Evolutionary conservation across 176 grass and related monocot species (phyloP).

Genomic region (Eleusine indica): DNA sequence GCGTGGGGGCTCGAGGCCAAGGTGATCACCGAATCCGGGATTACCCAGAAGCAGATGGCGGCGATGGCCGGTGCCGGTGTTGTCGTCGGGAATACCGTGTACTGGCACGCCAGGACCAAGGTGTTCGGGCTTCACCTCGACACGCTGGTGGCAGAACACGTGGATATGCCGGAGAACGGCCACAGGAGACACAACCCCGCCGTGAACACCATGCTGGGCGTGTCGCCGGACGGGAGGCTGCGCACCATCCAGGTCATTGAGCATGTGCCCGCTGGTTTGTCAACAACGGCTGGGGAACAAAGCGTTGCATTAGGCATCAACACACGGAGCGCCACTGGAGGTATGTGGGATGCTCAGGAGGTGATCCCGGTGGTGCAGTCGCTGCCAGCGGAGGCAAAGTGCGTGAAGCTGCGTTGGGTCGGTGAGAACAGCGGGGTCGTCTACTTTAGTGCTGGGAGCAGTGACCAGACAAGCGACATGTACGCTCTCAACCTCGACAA

Average conservation of each 20-base stretch:
- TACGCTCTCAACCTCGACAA: not conserved
- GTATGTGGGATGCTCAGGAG: not conserved
- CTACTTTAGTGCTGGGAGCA: not conserved
- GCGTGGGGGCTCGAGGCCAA: not conserved
- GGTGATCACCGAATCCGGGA: not conserved
- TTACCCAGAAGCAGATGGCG: not conserved
- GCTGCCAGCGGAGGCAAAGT: not conserved
- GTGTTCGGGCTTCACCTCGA: not conserved
- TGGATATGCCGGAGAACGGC: not conserved
- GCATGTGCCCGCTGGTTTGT: not conserved
- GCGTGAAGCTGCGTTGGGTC: not conserved
- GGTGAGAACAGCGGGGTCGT: constrained; percentile 19
- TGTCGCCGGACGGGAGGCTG: constrained; percentile 17
- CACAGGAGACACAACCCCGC: too few relatives aligned
- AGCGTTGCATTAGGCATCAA: not conserved
- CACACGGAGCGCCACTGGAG: not conserved
- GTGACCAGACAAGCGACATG: not conserved
- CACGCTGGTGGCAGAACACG: not conserved
- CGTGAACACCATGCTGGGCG: constrained; percentile 1
- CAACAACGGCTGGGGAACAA: not conserved
- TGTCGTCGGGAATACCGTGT: not conserved
- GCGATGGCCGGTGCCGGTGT: not conserved
- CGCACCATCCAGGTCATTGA: not conserved
- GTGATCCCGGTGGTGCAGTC: not conserved
- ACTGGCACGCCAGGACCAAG: not conserved